These are phyloP conservation scores for Phytophthora podocarpi DNA, from an alignment of 352 stramenopile species.

Conservation along the genomic window DNA sequence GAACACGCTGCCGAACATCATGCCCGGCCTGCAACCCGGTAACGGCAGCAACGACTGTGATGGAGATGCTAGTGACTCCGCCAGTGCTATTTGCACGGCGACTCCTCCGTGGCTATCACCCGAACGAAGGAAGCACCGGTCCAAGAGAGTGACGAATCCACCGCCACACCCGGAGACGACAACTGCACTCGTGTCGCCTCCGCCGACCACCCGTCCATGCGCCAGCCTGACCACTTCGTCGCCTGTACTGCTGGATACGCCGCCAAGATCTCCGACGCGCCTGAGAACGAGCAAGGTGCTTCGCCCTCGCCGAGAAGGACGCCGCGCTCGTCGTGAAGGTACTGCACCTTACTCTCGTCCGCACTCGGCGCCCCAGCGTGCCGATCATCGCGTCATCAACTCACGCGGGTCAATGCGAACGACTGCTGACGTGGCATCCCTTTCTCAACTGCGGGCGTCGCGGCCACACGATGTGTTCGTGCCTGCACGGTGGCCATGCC, in stretches of 20 bases:
- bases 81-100: neutral
- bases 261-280: neutral
- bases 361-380: too few relatives aligned
- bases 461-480: neutral
- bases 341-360: neutral
- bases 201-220: neutral
- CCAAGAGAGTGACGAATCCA: neutral
- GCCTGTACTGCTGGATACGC: neutral
- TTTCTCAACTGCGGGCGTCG: too few relatives aligned
- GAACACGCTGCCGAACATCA: neutral
- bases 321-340: neutral
- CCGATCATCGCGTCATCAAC: too few relatives aligned
- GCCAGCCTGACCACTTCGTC: neutral
- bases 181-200: too few relatives aligned
- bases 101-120: neutral
- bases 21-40: neutral
- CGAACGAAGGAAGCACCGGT: too few relatives aligned
- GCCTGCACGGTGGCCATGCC: neutral
- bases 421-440: too few relatives aligned
- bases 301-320: neutral
- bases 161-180: too few relatives aligned
- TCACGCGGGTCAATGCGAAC: too few relatives aligned
- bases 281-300: neutral
- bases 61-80: too few relatives aligned
- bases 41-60: neutral